phyloP scores from a whole-genome alignment of 2,329 filamentous ascomycete species.

The Arachnomyces sp. region DNA sequence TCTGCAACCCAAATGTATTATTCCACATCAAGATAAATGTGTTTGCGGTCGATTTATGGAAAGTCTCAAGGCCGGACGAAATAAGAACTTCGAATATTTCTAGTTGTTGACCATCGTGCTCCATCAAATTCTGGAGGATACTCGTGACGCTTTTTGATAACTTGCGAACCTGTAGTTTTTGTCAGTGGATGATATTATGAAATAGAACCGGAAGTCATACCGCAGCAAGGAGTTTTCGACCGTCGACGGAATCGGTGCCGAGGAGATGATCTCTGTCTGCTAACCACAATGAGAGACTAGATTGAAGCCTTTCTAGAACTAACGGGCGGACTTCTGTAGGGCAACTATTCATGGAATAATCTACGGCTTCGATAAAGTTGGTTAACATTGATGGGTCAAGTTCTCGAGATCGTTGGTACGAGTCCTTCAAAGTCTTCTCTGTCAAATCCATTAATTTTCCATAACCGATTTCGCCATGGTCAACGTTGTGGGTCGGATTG shows the following conservation, averaged over 20 bases:
- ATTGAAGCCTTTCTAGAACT: constrained; percentile 54
- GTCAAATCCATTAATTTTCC: constrained; percentile 58
- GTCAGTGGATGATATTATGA: constrained; percentile 15
- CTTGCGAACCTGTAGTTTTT: constrained; percentile 20
- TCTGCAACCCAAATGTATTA: constrained; percentile 54
- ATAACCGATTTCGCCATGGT: neutral
- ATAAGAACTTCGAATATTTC: constrained; percentile 46
- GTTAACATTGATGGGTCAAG: constrained; percentile 34
- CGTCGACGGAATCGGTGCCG: constrained; percentile 18
- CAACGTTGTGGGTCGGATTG: constrained; percentile 17
- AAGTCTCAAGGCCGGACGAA: constrained; percentile 47
- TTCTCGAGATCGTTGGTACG: constrained; percentile 45
- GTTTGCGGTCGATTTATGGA: constrained; percentile 44
- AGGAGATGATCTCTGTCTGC: constrained; percentile 24
- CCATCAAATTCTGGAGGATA: constrained; percentile 22
- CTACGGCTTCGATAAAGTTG: constrained; percentile 48
- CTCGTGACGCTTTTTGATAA: constrained; percentile 25
- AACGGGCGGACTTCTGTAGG: constrained; percentile 46
- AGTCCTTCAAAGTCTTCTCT: constrained; percentile 43
- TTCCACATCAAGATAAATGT: constrained; percentile 61
- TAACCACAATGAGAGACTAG: constrained; percentile 27
- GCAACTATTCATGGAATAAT: constrained; percentile 46
- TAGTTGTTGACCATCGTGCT: constrained; percentile 33
- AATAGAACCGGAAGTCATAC: constrained; percentile 19
- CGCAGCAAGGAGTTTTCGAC: constrained; percentile 26